These are phyloP conservation scores for Leccinum obscurum DNA, from an alignment of 768 basidiomycete genomes.

Conservation along the genomic window DNA sequence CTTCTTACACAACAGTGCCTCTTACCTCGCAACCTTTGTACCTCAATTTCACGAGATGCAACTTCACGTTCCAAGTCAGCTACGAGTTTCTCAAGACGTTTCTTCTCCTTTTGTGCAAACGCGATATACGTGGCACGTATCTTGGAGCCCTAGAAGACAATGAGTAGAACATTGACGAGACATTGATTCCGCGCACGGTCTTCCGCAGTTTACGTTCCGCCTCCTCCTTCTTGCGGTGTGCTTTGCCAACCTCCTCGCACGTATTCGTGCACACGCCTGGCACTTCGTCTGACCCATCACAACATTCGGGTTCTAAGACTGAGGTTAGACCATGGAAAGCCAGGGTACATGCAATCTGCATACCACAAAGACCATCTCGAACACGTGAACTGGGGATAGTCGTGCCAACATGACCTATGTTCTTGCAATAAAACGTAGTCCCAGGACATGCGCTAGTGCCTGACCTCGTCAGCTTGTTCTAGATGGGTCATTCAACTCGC, in stretches of 20 bases:
- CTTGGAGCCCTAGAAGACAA: constrained; percentile 71
- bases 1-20: background rate
- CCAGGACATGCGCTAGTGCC: constrained; percentile 85
- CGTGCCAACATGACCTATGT: constrained; percentile 84
- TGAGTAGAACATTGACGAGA: background rate
- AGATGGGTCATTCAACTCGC: constrained; percentile 7
- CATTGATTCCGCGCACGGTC: constrained; percentile 52
- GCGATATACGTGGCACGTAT: constrained; percentile 86
- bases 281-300: constrained; percentile 93
- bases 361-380: constrained; percentile 92
- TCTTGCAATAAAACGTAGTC: constrained; percentile 78
- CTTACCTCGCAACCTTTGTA: constrained; percentile 69
- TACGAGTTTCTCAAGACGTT: constrained; percentile 68
- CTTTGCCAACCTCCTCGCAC: constrained; percentile 76
- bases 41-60: constrained; percentile 63
- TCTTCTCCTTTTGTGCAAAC: constrained; percentile 88
- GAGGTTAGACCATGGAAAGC: constrained; percentile 14
- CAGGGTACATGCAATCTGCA: constrained; percentile 25
- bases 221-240: constrained; percentile 62
- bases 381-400: constrained; percentile 80
- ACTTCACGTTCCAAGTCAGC: constrained; percentile 59
- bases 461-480: constrained; percentile 30
- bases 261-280: constrained; percentile 75
- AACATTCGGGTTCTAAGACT: constrained; percentile 79
- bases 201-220: constrained; percentile 77